A percentile compares a stretch with the other conserved stretches of the same genome.
phyloP scores from a whole-genome alignment of 2,329 filamentous ascomycete species.

The Xylaria polymorpha region DNA sequence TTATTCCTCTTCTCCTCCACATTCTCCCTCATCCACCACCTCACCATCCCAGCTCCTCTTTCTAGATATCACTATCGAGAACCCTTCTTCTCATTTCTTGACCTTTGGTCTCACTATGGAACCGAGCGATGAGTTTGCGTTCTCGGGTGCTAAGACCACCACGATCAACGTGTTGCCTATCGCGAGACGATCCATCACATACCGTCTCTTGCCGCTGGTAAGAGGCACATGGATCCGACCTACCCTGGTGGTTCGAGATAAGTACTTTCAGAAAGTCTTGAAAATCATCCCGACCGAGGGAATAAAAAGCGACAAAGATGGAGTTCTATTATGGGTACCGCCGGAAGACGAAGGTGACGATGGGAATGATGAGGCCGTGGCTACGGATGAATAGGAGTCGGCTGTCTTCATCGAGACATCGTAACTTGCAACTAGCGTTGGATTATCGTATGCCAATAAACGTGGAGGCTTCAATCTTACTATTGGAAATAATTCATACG shows the following conservation, averaged over 20 bases:
- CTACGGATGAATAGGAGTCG: not conserved
- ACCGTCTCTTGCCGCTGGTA: slow-evolving; percentile 76
- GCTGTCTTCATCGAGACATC: not conserved
- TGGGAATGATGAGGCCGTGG: slow-evolving; percentile 30
- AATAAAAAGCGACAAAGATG: slow-evolving; percentile 73
- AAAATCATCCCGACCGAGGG: slow-evolving; percentile 83
- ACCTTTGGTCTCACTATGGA: slow-evolving; percentile 95
- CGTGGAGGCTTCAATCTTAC: not conserved
- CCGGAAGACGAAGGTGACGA: slow-evolving; percentile 53
- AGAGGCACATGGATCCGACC: slow-evolving; percentile 77
- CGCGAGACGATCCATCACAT: slow-evolving; percentile 78
- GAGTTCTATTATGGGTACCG: slow-evolving; percentile 71
- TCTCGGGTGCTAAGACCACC: slow-evolving; percentile 86
- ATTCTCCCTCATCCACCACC: slow-evolving; percentile 49
- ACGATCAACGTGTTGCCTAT: slow-evolving; percentile 85
- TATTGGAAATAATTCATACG: not conserved
- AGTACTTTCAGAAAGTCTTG: slow-evolving; percentile 92
- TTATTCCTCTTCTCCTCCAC: slow-evolving; percentile 53
- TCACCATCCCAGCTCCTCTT: slow-evolving; percentile 53
- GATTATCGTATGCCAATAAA: slow-evolving; percentile 6
- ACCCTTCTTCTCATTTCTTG: slow-evolving; percentile 92
- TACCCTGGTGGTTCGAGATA: slow-evolving; percentile 81
- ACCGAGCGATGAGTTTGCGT: slow-evolving; percentile 90
- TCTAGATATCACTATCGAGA: slow-evolving; percentile 79
- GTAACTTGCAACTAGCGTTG: not conserved